phyloP scores from a whole-genome alignment of 2,329 filamentous ascomycete species.

The Fusarium domesticum region DNA sequence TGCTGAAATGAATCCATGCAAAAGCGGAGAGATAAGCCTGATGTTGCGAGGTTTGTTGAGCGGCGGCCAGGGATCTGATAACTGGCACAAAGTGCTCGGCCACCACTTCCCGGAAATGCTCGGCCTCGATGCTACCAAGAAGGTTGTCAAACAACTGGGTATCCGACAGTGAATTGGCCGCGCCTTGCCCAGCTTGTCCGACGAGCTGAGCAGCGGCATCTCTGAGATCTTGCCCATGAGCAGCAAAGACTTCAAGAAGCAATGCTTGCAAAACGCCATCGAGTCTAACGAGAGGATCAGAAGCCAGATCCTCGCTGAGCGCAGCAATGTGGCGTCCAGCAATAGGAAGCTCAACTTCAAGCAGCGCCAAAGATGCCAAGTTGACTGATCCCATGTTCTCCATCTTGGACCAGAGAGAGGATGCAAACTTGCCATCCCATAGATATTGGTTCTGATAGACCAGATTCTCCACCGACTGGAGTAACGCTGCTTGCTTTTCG shows the following conservation, averaged over 20 bases:
- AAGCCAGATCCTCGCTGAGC: constrained; percentile 47
- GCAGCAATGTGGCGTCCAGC: constrained; percentile 54
- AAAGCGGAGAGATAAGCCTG: constrained; percentile 41
- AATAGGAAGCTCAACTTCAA: constrained; percentile 63
- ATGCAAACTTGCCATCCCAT: constrained; percentile 41
- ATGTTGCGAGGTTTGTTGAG: constrained; percentile 15
- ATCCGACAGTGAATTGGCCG: constrained; percentile 2
- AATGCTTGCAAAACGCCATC: constrained; percentile 47
- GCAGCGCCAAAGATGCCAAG: constrained; percentile 58
- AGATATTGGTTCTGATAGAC: constrained; percentile 37
- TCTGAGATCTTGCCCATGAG: constrained; percentile 37
- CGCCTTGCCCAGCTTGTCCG: constrained; percentile 17
- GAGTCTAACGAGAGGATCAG: constrained; percentile 49
- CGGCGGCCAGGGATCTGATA: constrained; percentile 41
- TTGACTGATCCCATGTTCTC: constrained; percentile 50
- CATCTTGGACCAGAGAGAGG: constrained; percentile 54
- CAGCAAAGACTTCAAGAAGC: constrained; percentile 40
- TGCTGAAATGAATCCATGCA: constrained; percentile 73
- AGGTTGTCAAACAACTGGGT: constrained; percentile 22
- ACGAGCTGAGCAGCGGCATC: constrained; percentile 28
- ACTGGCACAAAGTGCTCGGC: constrained; percentile 45
- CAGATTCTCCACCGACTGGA: constrained; percentile 50
- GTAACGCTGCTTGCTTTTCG: constrained; percentile 36
- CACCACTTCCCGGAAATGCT: constrained; percentile 39
- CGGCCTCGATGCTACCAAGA: constrained; percentile 26